Evolutionary conservation across 2,329 filamentous ascomycete genomes (phyloP).

Genomic region (Trichocomaceae sp.): DNA sequence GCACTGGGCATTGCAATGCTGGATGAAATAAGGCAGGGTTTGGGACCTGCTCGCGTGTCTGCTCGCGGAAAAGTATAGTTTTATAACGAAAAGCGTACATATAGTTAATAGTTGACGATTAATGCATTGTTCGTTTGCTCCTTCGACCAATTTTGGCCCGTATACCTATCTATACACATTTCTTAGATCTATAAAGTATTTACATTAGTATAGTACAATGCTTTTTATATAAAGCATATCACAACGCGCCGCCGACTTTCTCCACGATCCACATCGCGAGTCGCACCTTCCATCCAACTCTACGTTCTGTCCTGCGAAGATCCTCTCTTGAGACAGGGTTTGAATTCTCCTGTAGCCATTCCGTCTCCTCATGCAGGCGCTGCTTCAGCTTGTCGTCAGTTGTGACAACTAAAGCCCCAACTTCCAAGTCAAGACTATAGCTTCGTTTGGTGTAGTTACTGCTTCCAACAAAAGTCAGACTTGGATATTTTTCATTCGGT

Average conservation of each 20-base stretch:
- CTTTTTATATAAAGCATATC: conserved; percentile 16
- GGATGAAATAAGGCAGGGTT: conserved; percentile 74
- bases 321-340: conserved; percentile 64
- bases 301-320: conserved; percentile 71
- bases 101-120: conserved; percentile 14
- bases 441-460: conserved; percentile 94
- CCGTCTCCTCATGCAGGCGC: conserved; percentile 70
- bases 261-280: conserved; percentile 92
- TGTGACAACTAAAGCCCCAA: conserved; percentile 80
- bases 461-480: conserved; percentile 78
- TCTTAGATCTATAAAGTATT: conserved; percentile 12
- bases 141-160: not conserved
- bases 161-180: not conserved
- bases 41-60: conserved; percentile 67
- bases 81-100: not conserved
- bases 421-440: conserved; percentile 87
- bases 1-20: conserved; percentile 80
- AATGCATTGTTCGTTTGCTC: conserved; percentile 16
- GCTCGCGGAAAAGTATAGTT: conserved; percentile 25
- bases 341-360: conserved; percentile 71
- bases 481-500: conserved; percentile 55
- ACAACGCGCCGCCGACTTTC: conserved; percentile 80
- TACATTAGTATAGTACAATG: conserved; percentile 3
- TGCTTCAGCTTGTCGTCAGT: conserved; percentile 63
- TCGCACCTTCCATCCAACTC: conserved; percentile 77